Percentiles rank a stretch among this genome's conserved stretches.
Evolutionary conservation across 441 rosid species (phyloP).

Genomic region (Syzygium syzygioides): DNA sequence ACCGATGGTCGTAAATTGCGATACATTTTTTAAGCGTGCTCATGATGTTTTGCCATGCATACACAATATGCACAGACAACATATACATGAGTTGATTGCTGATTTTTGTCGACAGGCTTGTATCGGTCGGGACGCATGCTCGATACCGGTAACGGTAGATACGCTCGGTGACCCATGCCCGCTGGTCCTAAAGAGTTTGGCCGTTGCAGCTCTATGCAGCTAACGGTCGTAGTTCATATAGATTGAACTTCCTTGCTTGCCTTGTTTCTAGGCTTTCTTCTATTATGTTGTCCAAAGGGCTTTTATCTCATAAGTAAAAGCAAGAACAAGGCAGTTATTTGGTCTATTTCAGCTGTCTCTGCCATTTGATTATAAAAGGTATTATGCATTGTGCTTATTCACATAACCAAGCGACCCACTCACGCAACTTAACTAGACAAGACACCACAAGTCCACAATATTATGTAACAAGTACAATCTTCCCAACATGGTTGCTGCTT

Average conservation of each 20-base stretch:
- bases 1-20: not conserved
- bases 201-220: slow-evolving; percentile 49
- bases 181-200: slow-evolving; percentile 32
- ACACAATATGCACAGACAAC: not conserved
- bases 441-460: not conserved
- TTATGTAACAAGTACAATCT: slow-evolving; percentile 28
- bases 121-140: slow-evolving; percentile 46
- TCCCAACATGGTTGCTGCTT: not conserved
- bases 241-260: not conserved
- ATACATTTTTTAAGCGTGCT: too few relatives aligned
- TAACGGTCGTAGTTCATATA: not conserved
- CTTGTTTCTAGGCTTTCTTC: not conserved
- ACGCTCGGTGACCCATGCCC: slow-evolving; percentile 47
- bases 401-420: not conserved
- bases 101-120: slow-evolving; percentile 32
- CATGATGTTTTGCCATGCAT: too few relatives aligned
- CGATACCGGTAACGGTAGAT: slow-evolving; percentile 27
- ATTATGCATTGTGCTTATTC: not conserved
- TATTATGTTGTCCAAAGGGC: not conserved
- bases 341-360: not conserved
- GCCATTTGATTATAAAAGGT: not conserved
- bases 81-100: not conserved
- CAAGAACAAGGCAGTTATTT: not conserved
- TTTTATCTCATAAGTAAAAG: not conserved
- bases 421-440: not conserved